Conservation (phyloP, 495 filamentous ascomycete genomes). For the Xylaria longipes region DNA sequence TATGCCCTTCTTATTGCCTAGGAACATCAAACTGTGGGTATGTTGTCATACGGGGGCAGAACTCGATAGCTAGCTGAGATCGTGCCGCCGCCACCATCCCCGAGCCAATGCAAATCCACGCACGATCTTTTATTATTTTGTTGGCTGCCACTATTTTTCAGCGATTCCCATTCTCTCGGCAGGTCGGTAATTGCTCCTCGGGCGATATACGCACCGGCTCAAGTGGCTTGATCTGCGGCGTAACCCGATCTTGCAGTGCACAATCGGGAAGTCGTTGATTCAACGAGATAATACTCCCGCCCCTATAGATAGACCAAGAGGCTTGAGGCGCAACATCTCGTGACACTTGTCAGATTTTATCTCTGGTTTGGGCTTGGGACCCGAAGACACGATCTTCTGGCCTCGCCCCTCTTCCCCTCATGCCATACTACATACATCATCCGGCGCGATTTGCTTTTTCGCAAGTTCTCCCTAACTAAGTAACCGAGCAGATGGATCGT, state of each 20-base stretch:
- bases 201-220: background rate
- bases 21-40: background rate
- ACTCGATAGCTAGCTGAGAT: background rate
- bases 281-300: background rate
- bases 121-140: background rate
- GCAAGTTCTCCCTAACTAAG: background rate
- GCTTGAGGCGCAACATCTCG: background rate
- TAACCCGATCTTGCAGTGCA: conserved; percentile 45
- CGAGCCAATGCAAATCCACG: background rate
- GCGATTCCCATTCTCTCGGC: background rate
- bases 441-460: background rate
- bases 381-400: background rate
- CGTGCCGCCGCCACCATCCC: background rate
- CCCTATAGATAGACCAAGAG: background rate
- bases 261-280: conserved; percentile 32
- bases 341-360: background rate
- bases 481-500: background rate
- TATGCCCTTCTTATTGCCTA: background rate
- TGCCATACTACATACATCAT: background rate
- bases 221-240: conserved; percentile 36
- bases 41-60: background rate
- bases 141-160: conserved; percentile 4
- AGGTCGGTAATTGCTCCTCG: conserved; percentile 6
- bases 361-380: background rate
- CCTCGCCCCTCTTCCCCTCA: background rate